Percentiles rank a stretch among this genome's conserved stretches.
phyloP scores from a whole-genome alignment of 2,329 filamentous ascomycete genomes.

The Monosporascus ibericus region DNA sequence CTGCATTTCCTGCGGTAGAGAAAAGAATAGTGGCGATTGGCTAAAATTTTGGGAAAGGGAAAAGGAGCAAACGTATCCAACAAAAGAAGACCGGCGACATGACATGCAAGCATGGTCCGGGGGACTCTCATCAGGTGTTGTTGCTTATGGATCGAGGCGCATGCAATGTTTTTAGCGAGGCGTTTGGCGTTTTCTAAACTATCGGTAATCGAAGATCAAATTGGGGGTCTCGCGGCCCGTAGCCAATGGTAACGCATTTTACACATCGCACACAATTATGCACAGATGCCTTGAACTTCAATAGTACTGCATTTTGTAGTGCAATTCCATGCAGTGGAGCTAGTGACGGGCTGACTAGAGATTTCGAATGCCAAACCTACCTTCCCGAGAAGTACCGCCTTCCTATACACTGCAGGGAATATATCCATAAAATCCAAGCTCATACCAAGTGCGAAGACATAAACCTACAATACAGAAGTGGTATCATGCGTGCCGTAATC shows the following conservation, averaged over 20 bases:
- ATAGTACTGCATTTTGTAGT: no score
- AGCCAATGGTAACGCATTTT: no score
- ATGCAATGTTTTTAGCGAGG: conserved; percentile 14
- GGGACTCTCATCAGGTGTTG: background rate
- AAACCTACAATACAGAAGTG: background rate
- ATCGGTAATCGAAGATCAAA: no score
- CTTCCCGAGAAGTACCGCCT: no score
- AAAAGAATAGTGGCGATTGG: conserved; percentile 1
- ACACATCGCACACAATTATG: no score
- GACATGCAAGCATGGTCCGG: conserved; percentile 4
- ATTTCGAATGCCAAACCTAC: no score
- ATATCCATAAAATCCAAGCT: background rate
- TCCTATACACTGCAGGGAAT: no score
- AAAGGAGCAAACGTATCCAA: background rate
- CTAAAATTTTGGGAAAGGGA: background rate
- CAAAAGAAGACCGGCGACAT: background rate
- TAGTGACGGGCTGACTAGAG: no score
- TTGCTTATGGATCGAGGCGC: conserved; percentile 1
- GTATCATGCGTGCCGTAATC: background rate
- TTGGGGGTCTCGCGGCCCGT: no score
- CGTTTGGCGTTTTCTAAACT: conserved; percentile 12
- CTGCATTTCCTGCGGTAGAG: conserved; percentile 70
- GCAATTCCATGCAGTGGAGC: no score
- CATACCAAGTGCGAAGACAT: background rate
- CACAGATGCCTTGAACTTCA: no score